These are phyloP conservation scores for Globisporangium megalacanthum DNA, from an alignment of 352 stramenopile species.

Conservation along the genomic window DNA sequence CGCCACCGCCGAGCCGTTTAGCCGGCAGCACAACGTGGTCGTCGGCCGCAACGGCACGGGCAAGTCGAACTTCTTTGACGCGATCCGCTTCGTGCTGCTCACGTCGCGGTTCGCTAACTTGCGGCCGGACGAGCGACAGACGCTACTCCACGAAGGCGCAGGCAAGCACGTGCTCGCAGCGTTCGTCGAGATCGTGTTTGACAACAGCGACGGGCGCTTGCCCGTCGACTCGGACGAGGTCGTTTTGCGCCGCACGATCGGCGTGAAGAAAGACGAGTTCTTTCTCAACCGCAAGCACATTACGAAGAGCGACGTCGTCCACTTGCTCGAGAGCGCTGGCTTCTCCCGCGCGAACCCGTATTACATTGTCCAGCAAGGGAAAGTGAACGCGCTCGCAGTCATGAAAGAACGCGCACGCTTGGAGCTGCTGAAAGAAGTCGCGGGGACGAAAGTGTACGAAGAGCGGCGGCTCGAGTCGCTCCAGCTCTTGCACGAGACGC, in stretches of 20 bases:
- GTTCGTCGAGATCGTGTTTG: constrained; percentile 99
- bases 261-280: constrained; percentile 99
- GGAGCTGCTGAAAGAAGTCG: constrained; percentile 98
- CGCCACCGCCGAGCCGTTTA: constrained; percentile 88
- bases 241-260: constrained; percentile 96
- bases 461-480: constrained; percentile 95
- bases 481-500: constrained; percentile 97
- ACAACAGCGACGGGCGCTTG: constrained; percentile 97
- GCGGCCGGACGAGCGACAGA: constrained; percentile 88
- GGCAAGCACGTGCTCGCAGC: constrained; percentile 95
- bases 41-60: constrained; percentile 97
- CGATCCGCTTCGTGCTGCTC: constrained; percentile 98
- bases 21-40: constrained; percentile 95
- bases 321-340: constrained; percentile 97
- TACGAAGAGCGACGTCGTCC: constrained; percentile 97
- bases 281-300: constrained; percentile 99
- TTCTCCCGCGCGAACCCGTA: constrained; percentile 99
- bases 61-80: constrained; percentile 99
- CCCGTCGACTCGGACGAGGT: constrained; percentile 92
- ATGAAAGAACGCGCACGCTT: constrained; percentile 98
- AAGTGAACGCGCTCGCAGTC: constrained; percentile 96
- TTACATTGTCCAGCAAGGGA: constrained; percentile 99
- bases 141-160: constrained; percentile 94
- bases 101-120: constrained; percentile 91
- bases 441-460: constrained; percentile 98